Conservation (phyloP, 2,329 filamentous ascomycete species). For the Colletotrichum tropicicola region DNA sequence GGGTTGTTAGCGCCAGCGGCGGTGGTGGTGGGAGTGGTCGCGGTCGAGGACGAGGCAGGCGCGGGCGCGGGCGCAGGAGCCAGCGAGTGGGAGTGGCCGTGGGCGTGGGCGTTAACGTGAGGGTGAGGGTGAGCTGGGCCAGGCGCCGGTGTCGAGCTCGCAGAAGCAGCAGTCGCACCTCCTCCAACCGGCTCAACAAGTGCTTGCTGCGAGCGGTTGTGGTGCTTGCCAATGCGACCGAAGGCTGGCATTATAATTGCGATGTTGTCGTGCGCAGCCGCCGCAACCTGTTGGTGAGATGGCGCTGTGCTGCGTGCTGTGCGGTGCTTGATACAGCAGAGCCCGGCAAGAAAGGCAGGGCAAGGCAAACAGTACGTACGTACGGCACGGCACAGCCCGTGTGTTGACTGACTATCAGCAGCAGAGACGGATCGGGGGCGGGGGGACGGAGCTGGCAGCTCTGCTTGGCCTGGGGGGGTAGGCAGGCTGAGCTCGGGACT, state of each 20-base stretch:
- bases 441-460: background rate
- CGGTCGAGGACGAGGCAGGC: conserved; percentile 20
- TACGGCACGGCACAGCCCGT: conserved; percentile 19
- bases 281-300: background rate
- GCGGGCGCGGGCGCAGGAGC: conserved; percentile 31
- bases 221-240: conserved; percentile 63
- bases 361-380: conserved; percentile 3
- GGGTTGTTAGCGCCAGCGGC: conserved; percentile 35
- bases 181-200: conserved; percentile 54
- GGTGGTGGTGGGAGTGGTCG: conserved; percentile 36
- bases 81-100: conserved; percentile 17
- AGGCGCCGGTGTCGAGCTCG: conserved; percentile 20
- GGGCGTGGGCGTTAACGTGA: conserved; percentile 12
- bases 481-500: background rate
- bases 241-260: conserved; percentile 59
- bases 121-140: background rate
- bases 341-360: background rate
- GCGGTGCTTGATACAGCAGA: background rate
- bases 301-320: background rate
- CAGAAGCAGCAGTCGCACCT: conserved; percentile 36
- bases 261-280: conserved; percentile 22
- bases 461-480: background rate
- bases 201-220: conserved; percentile 66
- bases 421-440: background rate
- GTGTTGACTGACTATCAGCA: conserved; percentile 17